Conservation (phyloP, 75 land plant species). For the Azolla pinnata region DNA sequence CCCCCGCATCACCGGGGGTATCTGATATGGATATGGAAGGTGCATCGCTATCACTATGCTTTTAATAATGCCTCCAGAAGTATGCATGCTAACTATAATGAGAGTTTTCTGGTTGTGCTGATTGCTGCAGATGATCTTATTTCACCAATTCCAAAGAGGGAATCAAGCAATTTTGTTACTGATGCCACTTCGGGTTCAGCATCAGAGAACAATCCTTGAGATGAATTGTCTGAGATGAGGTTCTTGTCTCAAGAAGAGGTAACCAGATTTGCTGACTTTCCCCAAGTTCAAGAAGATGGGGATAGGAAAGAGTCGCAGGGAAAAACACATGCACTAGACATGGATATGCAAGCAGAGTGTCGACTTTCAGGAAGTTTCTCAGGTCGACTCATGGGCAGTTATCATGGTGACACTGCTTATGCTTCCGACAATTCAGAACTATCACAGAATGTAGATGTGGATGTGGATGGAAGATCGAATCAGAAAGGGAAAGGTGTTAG, state of each 20-base stretch:
- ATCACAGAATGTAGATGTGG: no score
- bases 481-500: not conserved
- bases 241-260: not conserved
- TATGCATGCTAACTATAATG: not conserved
- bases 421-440: no score
- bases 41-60: slow-evolving; percentile 6
- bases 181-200: not conserved
- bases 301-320: not conserved
- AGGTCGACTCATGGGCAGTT: no score
- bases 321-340: not conserved
- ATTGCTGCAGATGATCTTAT: not conserved
- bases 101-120: not conserved
- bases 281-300: not conserved
- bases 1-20: slow-evolving; percentile 17
- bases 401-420: no score
- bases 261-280: not conserved
- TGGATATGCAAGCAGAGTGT: no score
- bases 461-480: no score
- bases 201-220: not conserved
- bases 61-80: not conserved
- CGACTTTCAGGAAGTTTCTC: no score
- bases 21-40: slow-evolving; percentile 88
- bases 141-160: not conserved
- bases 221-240: not conserved
- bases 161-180: not conserved